Conservation (phyloP, 2,329 filamentous ascomycete genomes). For the Rutstroemia sp. region DNA sequence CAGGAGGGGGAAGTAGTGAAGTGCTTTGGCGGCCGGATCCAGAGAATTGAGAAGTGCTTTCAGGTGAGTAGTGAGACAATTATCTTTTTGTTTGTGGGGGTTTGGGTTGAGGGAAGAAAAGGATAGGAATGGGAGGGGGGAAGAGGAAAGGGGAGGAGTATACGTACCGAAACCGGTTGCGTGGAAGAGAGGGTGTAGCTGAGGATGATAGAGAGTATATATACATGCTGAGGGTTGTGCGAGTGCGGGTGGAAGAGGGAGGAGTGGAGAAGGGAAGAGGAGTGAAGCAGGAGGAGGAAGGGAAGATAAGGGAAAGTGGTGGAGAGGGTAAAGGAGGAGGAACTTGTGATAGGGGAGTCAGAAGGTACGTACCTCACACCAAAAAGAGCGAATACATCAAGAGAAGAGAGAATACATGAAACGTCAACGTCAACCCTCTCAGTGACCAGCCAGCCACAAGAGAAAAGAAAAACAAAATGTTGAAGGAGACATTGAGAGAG, state of each 20-base stretch:
- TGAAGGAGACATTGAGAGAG: conserved; percentile 18
- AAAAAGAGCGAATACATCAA: conserved; percentile 4
- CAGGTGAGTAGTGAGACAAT: conserved; percentile 25
- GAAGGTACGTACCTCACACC: conserved; percentile 25
- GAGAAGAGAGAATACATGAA: conserved; percentile 9
- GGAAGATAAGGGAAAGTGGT: neutral
- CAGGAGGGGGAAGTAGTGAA: neutral
- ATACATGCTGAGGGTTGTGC: neutral
- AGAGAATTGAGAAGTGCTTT: conserved; percentile 17
- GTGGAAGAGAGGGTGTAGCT: neutral
- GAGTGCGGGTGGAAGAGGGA: neutral
- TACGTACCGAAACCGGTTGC: conserved; percentile 14
- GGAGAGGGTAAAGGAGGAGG: neutral
- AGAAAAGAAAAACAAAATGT: conserved; percentile 5
- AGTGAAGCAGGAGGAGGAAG: neutral
- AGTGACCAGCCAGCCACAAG: conserved; percentile 12
- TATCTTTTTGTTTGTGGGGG: neutral
- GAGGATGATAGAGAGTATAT: neutral
- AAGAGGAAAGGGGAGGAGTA: neutral
- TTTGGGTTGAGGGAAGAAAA: neutral
- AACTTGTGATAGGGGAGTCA: neutral
- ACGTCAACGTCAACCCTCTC: neutral
- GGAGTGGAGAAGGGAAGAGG: neutral
- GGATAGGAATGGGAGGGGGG: neutral
- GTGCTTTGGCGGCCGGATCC: neutral